A percentile compares a stretch with the other conserved stretches of the same genome.
Evolutionary conservation across 495 filamentous ascomycete species (phyloP).

Genomic region (Daldinia childiae): DNA sequence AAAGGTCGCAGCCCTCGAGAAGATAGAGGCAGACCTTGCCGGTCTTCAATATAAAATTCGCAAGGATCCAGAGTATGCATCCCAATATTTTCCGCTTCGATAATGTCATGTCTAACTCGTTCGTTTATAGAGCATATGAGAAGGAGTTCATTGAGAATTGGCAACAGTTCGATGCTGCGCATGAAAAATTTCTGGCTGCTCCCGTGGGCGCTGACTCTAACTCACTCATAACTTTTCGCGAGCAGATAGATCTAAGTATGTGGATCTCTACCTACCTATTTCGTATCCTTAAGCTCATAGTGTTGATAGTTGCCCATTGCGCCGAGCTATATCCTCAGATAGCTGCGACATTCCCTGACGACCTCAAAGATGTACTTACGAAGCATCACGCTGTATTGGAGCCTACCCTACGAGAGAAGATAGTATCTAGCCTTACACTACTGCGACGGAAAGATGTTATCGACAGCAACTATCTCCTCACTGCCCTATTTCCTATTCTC

Average conservation of each 20-base stretch:
- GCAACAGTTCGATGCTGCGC: slow-evolving; percentile 88
- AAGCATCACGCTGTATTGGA: slow-evolving; percentile 83
- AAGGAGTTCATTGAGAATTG: slow-evolving; percentile 64
- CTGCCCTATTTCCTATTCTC: slow-evolving; percentile 92
- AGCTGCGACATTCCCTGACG: slow-evolving; percentile 77
- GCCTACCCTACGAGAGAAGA: slow-evolving; percentile 86
- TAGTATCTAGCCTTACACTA: slow-evolving; percentile 89
- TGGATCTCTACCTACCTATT: slow-evolving; percentile 4
- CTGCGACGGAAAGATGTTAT: slow-evolving; percentile 91
- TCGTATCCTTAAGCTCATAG: slow-evolving; percentile 33
- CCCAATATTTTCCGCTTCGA: slow-evolving; percentile 13
- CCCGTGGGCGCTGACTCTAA: slow-evolving; percentile 73
- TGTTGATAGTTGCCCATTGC: slow-evolving; percentile 74
- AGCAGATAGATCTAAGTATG: slow-evolving; percentile 78
- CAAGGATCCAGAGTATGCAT: slow-evolving; percentile 44
- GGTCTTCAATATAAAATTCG: slow-evolving; percentile 37
- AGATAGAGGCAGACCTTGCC: slow-evolving; percentile 85
- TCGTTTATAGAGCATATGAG: slow-evolving; percentile 38
- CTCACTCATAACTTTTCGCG: slow-evolving; percentile 80
- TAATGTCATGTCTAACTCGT: slow-evolving; percentile 43
- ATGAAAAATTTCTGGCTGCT: slow-evolving; percentile 90
- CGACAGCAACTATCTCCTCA: slow-evolving; percentile 81
- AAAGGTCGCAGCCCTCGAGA: slow-evolving; percentile 90
- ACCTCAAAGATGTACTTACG: slow-evolving; percentile 80
- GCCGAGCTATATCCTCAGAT: slow-evolving; percentile 90